A percentile compares a stretch with the other conserved stretches of the same genome.
Conservation (phyloP, 139 green algal species). For the Chlorella sp. region DNA sequence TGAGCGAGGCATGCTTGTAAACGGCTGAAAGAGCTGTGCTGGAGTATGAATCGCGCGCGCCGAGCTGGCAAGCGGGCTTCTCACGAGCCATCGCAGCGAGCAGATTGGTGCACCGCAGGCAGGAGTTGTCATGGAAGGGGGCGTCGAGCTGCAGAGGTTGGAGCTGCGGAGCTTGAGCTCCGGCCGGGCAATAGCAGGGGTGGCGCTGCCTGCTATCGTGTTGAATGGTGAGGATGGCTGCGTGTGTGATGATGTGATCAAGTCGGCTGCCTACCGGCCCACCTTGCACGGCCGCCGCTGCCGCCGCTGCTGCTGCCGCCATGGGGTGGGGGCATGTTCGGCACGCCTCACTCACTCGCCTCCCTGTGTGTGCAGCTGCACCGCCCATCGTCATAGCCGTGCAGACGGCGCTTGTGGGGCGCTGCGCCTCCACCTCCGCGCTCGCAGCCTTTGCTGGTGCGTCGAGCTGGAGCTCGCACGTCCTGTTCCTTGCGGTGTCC, state of each 20-base stretch:
- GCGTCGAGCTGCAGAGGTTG: neutral
- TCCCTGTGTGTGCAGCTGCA: conserved; percentile 40
- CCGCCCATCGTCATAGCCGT: conserved; percentile 58
- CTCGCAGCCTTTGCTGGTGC: conserved; percentile 46
- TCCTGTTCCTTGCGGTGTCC: no score
- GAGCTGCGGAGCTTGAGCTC: neutral
- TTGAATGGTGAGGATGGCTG: conserved; percentile 35
- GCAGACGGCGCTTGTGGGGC: conserved; percentile 68
- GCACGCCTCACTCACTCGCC: neutral
- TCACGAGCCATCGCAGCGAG: no score
- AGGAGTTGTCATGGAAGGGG: neutral
- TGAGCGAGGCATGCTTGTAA: no score
- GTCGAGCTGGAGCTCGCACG: no score
- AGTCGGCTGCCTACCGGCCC: no score
- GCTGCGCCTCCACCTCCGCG: conserved; percentile 37
- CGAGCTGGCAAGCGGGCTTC: no score
- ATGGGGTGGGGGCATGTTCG: neutral
- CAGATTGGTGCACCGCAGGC: no score
- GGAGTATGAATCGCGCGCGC: no score
- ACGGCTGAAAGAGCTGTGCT: no score
- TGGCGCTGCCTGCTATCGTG: conserved; percentile 39
- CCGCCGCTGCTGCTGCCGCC: neutral
- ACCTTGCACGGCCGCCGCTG: neutral
- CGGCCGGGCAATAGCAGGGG: conserved; percentile 10
- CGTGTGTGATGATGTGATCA: no score